Evolutionary conservation across 2,329 filamentous ascomycete genomes (phyloP), one percentile per base, ranked within the genome.

Genomic region (Polytolypa hystricis): DNA sequence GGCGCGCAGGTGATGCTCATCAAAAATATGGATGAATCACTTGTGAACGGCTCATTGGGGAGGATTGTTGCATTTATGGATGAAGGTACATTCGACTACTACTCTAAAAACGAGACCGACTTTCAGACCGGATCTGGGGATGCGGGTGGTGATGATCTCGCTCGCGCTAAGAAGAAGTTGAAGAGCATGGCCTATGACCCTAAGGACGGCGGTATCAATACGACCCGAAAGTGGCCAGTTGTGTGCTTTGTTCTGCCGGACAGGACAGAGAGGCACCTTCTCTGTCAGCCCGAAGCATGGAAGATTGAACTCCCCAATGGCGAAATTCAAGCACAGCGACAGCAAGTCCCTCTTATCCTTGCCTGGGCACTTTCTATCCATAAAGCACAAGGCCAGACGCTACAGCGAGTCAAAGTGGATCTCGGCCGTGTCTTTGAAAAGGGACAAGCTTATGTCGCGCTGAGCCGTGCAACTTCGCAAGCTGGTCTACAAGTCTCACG

Each of bases 1-100:
- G 84, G 86, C 7, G 84, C 91, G 0, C 93, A 98, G 55, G 93
- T 98, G 30, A 98, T 98, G 91, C 68, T 98, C n/a, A 95, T 98
- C 69, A 98, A 98, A 60, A 98, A 98, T 50, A 80, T 96, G 63
- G 91, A 98, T 53, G 85, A 94, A 26, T 79, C 76, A 0, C 71
- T 98, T 0, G 91, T 96, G 47, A 98, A 98, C 53, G 91, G 91
- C 4, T 93, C 89, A 0, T 69, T 98, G 7, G 91, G 91, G 16
- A 87, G 82, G 42, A 81, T 98, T 4, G 71, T 80, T 9, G 76
- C 72, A 4, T 93, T 94, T 58, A 87, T 86, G 79, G 75, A 70
- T 35, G 74, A 81, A 46, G 64, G 66, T 29, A 73, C 67, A 18
- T 81, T 79, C 45, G 71, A 71, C 35, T 56, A 66, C 29, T 77